Evolutionary conservation across 75 land plant genomes (phyloP).

Genomic region (Picea sitchensis): DNA sequence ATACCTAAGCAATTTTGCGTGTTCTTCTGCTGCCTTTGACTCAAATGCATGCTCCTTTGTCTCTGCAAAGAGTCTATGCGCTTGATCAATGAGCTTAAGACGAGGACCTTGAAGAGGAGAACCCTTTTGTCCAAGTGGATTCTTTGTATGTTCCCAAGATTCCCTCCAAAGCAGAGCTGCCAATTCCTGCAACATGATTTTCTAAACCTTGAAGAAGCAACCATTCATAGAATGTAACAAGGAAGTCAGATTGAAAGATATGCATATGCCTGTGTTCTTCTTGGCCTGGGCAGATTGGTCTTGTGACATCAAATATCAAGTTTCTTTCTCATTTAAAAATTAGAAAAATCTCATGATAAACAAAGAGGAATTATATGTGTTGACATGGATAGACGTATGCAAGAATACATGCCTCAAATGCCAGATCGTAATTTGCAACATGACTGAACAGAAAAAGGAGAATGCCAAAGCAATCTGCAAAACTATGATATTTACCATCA

Average conservation of each 20-base stretch:
- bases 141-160: constrained; percentile 70
- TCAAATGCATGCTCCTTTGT: constrained; percentile 92
- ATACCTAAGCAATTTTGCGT: constrained; percentile 90
- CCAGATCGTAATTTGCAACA: too few species aligned
- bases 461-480: not conserved
- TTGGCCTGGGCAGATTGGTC: not conserved
- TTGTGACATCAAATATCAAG: not conserved
- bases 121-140: constrained; percentile 71
- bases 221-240: not conserved
- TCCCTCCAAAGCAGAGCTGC: constrained; percentile 84
- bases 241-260: not conserved
- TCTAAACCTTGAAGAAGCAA: not conserved
- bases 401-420: too few species aligned
- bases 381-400: not conserved
- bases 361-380: not conserved
- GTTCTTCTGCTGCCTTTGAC: constrained; percentile 93
- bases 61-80: constrained; percentile 64
- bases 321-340: not conserved
- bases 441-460: too few species aligned
- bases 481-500: not conserved
- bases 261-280: not conserved
- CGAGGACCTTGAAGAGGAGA: constrained; percentile 90
- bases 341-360: not conserved
- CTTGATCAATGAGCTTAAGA: constrained; percentile 79
- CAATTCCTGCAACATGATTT: constrained; percentile 47